Percentiles rank a stretch among this genome's conserved stretches.
phyloP scores from a whole-genome alignment of 129 eudicot genomes.

The sunflower (Helianthus annuus) region DNA sequence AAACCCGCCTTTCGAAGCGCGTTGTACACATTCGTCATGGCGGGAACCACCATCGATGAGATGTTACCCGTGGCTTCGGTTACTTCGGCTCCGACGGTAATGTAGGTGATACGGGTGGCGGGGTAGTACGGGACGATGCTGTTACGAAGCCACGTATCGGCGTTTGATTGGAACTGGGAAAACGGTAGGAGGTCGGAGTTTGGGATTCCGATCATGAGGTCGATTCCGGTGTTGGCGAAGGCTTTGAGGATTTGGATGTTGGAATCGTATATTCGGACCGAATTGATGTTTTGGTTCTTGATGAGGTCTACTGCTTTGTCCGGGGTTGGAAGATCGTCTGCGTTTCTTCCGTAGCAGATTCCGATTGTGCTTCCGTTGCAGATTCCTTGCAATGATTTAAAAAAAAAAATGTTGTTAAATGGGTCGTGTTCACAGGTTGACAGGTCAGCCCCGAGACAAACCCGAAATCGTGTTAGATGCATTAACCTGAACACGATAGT shows the following conservation, averaged over 20 bases:
- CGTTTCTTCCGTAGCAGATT: constrained; percentile 87
- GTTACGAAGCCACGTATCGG: constrained; percentile 85
- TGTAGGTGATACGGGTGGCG: constrained; percentile 78
- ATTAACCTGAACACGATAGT: too few relatives aligned
- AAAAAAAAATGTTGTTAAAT: too few relatives aligned
- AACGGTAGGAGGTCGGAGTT: constrained; percentile 79
- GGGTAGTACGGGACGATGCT: constrained; percentile 91
- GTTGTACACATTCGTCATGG: constrained; percentile 70
- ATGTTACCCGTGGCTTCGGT: constrained; percentile 74
- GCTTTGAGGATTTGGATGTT: constrained; percentile 94
- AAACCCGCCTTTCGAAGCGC: constrained; percentile 73
- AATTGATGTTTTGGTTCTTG: constrained; percentile 67
- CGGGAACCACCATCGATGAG: constrained; percentile 81
- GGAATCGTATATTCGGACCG: constrained; percentile 79
- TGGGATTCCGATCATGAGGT: constrained; percentile 86
- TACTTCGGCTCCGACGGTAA: constrained; percentile 94
- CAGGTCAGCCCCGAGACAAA: too few relatives aligned
- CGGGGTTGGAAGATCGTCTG: constrained; percentile 94
- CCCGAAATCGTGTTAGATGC: too few relatives aligned
- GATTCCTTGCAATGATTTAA: constrained; percentile 50
- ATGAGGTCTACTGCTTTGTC: constrained; percentile 77
- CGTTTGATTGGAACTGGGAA: constrained; percentile 85
- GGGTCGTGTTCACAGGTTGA: too few relatives aligned
- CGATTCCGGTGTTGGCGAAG: constrained; percentile 89
- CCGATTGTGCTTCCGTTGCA: constrained; percentile 76